Evolutionary conservation across 2,329 filamentous ascomycete genomes (phyloP), one percentile per base, ranked within the genome.

Genomic region (Pezicula neosporulosa): DNA sequence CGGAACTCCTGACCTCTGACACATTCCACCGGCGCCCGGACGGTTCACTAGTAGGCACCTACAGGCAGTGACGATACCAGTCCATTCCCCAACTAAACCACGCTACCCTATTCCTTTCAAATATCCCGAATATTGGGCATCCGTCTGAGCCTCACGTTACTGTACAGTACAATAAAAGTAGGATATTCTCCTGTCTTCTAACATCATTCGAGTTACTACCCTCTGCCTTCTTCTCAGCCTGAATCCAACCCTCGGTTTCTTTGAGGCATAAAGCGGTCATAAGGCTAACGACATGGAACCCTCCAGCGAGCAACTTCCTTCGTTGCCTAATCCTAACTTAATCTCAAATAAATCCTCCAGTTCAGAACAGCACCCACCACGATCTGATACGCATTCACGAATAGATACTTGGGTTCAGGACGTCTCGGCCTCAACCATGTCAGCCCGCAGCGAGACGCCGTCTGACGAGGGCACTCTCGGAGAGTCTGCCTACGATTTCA

Each of bases 401-500:
- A 50, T 64, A 41, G 62, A 36, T 33, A 60, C 18, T 47, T 67
- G 65, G 65, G 57, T 68, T 18, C 50, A 63, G 42, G 56, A 53
- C 45, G 52, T 58, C 51, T 41, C 57, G 44, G 44, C 57, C 36
- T 51, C 57, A 48, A 61, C 52, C 19, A 66, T 67, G 63, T 61
- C 65, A 42, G 48, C 56, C 19, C 57, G 48, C 45, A 63, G 61
- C 46, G 64, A 66, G 43, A 48, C 45, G 18, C 54, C 50, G 19
- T 57, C 54, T n/a, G 64, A 67, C 30, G 64, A 65, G 42, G 56
- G 60, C 47, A 56, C 51, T 48, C 61, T 68, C 21, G 60, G 57
- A 13, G 64, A 64, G 35, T 67, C 65, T 47, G 53, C 63, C 39
- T 68, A 67, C 51, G 66, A 68, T 47, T 64, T 68, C 46, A 60